Conservation (phyloP, 768 basidiomycete species). For the Suillus brevipes region DNA sequence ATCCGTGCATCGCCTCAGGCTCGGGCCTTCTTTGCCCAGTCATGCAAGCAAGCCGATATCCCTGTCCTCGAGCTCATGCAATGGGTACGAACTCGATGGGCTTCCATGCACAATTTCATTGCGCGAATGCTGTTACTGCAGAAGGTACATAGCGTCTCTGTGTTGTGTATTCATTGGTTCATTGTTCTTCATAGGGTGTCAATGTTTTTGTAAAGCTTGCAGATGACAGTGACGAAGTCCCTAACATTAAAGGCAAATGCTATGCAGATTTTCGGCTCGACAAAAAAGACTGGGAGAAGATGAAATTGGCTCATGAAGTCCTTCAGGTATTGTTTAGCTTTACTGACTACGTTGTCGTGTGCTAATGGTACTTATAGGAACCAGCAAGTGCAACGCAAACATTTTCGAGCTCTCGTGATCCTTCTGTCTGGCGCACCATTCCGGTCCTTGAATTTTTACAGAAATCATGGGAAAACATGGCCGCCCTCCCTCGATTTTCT, state of each 20-base stretch:
- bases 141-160: not conserved
- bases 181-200: not conserved
- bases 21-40: not conserved
- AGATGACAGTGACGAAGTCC: slow-evolving; percentile 25
- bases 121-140: not conserved
- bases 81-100: not conserved
- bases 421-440: not conserved
- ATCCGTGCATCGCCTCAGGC: not conserved
- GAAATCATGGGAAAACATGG: not conserved
- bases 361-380: not conserved
- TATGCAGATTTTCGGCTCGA: slow-evolving; percentile 28
- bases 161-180: not conserved
- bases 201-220: slow-evolving; percentile 21
- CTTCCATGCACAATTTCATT: not conserved
- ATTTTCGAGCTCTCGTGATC: not conserved
- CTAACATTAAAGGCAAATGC: slow-evolving; percentile 23
- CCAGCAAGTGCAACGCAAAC: not conserved
- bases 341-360: not conserved
- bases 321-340: slow-evolving; percentile 16
- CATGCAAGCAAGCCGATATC: not conserved
- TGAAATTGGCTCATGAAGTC: slow-evolving; percentile 25
- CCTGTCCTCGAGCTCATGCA: not conserved
- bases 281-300: slow-evolving; percentile 24
- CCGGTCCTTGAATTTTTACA: not conserved
- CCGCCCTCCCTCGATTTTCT: not conserved